Evolutionary conservation across 768 basidiomycete species (phyloP), one percentile per base, ranked within the genome.

Genomic region (Terana coerulea): DNA sequence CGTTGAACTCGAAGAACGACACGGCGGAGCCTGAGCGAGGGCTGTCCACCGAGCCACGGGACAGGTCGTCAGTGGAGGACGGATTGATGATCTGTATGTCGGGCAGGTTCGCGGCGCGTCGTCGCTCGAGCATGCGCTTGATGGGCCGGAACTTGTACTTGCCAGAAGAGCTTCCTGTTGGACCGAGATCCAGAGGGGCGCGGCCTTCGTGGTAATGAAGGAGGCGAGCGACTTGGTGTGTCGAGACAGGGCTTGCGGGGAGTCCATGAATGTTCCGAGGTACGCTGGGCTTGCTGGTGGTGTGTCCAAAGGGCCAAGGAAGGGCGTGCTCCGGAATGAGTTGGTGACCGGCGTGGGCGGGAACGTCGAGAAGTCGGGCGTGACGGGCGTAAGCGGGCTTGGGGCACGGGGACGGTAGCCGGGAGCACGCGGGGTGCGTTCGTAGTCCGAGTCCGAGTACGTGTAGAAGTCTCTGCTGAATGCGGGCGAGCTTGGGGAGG

Each of bases 381-480:
- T 46, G 31, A 46, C 28, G 5, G 45, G 45, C 7, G 45, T 46
- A 11, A 46, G 22, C 5, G 45, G 45, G n/a, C 45, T 46, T 21
- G 45, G 45, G 19, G 45, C 45, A n/a, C 45, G 45, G 34, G 45
- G 45, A 10, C 45, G 45, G 25, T 29, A 12, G 17, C 45, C 29
- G 30, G n/a, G n/a, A n/a, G n/a, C n/a, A n/a, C 45, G 45, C 45
- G 45, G 45, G 5, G 45, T 46, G 11, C 45, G 29, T 46, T 46
- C 45, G 5, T 33, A 31, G 24, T 46, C 45, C 14, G 28, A 29
- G 45, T 30, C 14, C 19, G 22, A 22, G 8, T 29, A 46, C 3
- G 29, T 3, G 19, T 33, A 29, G 11, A 33, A 46, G 15, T n/a
- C n/a, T n/a, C n/a, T n/a, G n/a, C n/a, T n/a, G n/a, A 46, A 33